Conservation (phyloP, 306 rosid species). For the Acacia acuminata region DNA sequence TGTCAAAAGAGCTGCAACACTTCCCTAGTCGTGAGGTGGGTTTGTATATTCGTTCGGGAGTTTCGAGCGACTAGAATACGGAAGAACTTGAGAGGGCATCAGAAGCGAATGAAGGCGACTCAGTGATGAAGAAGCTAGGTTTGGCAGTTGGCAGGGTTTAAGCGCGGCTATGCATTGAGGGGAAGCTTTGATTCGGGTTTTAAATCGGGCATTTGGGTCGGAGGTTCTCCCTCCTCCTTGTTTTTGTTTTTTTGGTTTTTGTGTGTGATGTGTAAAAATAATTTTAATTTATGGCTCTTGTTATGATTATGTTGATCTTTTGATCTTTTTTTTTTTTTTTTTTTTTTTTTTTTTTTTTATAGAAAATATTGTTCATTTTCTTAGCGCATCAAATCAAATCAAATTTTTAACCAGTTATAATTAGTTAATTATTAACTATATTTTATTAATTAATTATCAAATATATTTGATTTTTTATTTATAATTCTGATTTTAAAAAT, state of each 20-base stretch:
- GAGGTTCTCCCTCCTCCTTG: neutral
- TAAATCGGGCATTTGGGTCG: neutral
- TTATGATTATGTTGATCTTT: too few species aligned
- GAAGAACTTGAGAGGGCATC: constrained; percentile 26
- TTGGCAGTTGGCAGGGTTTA: constrained; percentile 50
- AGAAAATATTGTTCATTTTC: too few species aligned
- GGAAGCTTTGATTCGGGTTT: neutral
- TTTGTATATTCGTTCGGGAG: neutral
- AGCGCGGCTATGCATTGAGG: constrained; percentile 41
- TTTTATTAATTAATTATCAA: too few species aligned
- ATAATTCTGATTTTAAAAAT: too few species aligned
- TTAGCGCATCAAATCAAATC: neutral
- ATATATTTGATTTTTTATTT: too few species aligned
- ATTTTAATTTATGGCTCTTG: neutral
- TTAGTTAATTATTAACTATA: neutral
- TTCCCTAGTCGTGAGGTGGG: neutral
- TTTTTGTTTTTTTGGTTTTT: too few species aligned
- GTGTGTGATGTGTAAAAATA: neutral
- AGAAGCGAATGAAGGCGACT: neutral
- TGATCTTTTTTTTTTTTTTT: too few species aligned
- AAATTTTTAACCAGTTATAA: neutral
- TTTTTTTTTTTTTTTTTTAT: too few species aligned
- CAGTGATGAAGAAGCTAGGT: constrained; percentile 25
- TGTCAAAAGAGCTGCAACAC: neutral
- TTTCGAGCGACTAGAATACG: neutral